Base-by-base conservation (phyloP, 306 rosid genomes). In the Vicia villosa region DNA sequence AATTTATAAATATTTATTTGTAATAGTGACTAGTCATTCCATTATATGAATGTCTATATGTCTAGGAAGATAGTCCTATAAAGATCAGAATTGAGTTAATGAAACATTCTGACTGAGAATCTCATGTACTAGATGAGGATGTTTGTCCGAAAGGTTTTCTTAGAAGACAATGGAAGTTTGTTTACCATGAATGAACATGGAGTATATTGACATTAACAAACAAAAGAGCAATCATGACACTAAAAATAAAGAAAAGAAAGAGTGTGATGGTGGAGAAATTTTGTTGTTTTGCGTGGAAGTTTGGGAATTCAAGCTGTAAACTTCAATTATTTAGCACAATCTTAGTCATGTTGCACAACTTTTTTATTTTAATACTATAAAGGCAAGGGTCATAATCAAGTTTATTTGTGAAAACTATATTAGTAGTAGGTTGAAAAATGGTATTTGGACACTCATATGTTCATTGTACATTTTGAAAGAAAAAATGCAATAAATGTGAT, bases 111-210 rank as follows among this genome's bases (percentile, higher is more conserved):
- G 47, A 49, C 30, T 41, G 79, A 75, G 87, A 80, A 77, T 86
- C 73, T 71, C 74, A 46, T 63, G 47, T 8, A 55, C 38, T 24
- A 6, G 38, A 55, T 24, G 37, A 13, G 15, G 13, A 13, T 55
- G 17, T 54, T 21, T 55, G 60, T 54, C 60, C 34, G 1, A 22
- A 54, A 54, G 60, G 60, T 0, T 11, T 11, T 24, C 28, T 12
- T 54, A 69, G 73, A 74, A 74, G 79, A 49, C 66, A 80, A 51
- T 72, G 70, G 76, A 70, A 78, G 38, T 75, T 72, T 47, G 80
- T 58, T 62, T 73, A 20, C 72, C 38, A 74, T 62, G 61, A 50
- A 46, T 2, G 52, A 40, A 32, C 26, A 49, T 72, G 24, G 15
- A 46, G 63, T 58, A 40, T 65, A 8, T 47, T 32, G 77, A 66